phyloP scores from a whole-genome alignment of 2,329 filamentous ascomycete species.

The Sphaceloma murrayae region DNA sequence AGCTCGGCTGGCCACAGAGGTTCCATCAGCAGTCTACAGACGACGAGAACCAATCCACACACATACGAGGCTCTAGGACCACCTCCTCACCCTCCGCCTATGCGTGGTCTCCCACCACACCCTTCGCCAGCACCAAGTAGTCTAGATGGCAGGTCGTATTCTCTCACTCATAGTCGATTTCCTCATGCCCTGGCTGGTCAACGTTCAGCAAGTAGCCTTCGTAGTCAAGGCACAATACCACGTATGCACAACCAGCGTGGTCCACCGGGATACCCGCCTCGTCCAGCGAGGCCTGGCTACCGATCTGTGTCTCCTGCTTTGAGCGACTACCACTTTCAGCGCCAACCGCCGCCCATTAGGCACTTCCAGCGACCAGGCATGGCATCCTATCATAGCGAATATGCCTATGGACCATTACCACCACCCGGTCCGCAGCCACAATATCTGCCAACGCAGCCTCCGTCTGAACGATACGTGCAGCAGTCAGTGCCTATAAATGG shows the following conservation, averaged over 20 bases:
- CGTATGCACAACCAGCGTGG: conserved; percentile 23
- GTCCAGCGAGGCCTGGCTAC: conserved; percentile 35
- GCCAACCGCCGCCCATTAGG: neutral
- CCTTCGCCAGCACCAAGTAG: conserved; percentile 19
- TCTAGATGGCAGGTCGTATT: conserved; percentile 36
- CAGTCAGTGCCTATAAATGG: conserved; percentile 22
- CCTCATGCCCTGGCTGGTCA: conserved; percentile 15
- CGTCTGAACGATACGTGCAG: conserved; percentile 20
- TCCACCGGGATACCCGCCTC: conserved; percentile 24
- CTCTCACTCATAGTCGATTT: conserved; percentile 30
- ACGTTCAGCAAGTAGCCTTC: conserved; percentile 36
- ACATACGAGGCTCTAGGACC: conserved; percentile 17
- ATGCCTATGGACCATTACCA: conserved; percentile 17
- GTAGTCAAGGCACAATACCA: conserved; percentile 32
- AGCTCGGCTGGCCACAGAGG: conserved; percentile 33
- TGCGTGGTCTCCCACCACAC: conserved; percentile 14
- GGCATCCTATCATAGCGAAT: conserved; percentile 26
- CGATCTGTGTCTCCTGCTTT: conserved; percentile 36
- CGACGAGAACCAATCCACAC: conserved; percentile 35
- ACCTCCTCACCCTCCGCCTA: conserved; percentile 8
- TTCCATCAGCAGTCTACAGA: conserved; percentile 35
- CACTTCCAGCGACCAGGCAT: conserved; percentile 23
- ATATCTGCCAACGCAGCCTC: conserved; percentile 17
- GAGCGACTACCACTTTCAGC: conserved; percentile 29
- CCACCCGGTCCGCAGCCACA: conserved; percentile 4